phyloP scores from a whole-genome alignment of 495 filamentous ascomycete species.

The Lophiotrema nucula region DNA sequence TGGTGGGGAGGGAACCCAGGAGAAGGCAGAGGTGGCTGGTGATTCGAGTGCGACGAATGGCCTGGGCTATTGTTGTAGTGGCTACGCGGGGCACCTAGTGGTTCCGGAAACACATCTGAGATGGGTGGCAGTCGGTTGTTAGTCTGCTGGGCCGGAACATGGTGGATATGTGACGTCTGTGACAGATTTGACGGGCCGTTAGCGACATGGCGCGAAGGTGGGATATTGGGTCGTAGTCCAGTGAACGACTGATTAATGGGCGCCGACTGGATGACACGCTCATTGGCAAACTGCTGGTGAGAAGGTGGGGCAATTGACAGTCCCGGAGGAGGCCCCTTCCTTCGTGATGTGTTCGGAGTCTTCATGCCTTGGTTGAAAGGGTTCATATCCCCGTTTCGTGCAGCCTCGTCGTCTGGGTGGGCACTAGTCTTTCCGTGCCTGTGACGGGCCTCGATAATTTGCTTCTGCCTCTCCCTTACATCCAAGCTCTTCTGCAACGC shows the following conservation, averaged over 20 bases:
- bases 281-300: conserved; percentile 92
- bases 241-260: conserved; percentile 96
- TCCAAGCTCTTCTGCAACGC: conserved; percentile 91
- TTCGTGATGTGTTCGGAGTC: conserved; percentile 59
- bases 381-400: conserved; percentile 50
- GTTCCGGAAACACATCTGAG: conserved; percentile 87
- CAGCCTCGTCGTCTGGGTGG: conserved; percentile 49
- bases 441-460: conserved; percentile 91
- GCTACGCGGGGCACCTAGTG: conserved; percentile 62
- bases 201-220: conserved; percentile 75
- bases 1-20: conserved; percentile 61
- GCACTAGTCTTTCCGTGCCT: conserved; percentile 54
- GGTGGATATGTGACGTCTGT: conserved; percentile 87
- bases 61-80: conserved; percentile 44
- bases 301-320: conserved; percentile 94
- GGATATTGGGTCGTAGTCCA: conserved; percentile 73
- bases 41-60: conserved; percentile 70
- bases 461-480: conserved; percentile 88
- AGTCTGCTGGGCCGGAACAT: conserved; percentile 83
- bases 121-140: conserved; percentile 92
- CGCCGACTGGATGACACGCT: conserved; percentile 94
- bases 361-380: conserved; percentile 55
- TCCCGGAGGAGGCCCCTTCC: conserved; percentile 82
- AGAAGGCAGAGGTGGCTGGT: conserved; percentile 68
- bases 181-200: conserved; percentile 85